phyloP scores from a whole-genome alignment of 257 asterid genomes.

The Solanum gracilifrons region DNA sequence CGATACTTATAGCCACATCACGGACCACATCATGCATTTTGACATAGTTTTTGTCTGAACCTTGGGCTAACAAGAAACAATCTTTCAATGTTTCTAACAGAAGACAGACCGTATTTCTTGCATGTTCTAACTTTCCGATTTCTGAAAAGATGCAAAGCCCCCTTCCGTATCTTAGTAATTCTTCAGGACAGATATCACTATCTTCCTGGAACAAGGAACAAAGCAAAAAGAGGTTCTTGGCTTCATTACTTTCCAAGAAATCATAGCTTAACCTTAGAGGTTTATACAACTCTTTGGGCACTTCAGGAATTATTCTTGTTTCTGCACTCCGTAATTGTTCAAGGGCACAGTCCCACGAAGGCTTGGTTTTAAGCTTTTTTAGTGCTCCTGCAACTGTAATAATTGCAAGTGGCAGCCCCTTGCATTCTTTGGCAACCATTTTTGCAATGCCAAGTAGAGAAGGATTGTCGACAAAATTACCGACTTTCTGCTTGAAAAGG shows the following conservation, averaged over 20 bases:
- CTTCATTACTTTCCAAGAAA: background rate
- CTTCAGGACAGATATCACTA: background rate
- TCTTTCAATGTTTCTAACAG: background rate
- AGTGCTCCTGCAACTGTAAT: background rate
- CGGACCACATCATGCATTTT: slow-evolving; percentile 7
- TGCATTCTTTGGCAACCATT: background rate
- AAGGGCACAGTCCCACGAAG: background rate
- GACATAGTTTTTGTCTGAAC: background rate
- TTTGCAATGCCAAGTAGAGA: background rate
- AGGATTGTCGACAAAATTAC: background rate
- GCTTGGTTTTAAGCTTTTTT: background rate
- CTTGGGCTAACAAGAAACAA: background rate
- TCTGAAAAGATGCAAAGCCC: background rate
- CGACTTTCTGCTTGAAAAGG: background rate
- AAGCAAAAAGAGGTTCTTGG: background rate
- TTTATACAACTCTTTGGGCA: background rate
- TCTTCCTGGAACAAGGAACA: slow-evolving; percentile 7
- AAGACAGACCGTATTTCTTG: background rate
- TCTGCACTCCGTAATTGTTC: background rate
- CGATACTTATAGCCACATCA: background rate
- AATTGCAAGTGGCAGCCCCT: slow-evolving; percentile 5
- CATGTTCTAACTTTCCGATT: background rate
- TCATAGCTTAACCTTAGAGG: slow-evolving; percentile 1
- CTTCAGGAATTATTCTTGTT: background rate
- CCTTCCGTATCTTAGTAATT: background rate